phyloP scores from a whole-genome alignment of 169 alveolate species.

The Theileria annulata region DNA sequence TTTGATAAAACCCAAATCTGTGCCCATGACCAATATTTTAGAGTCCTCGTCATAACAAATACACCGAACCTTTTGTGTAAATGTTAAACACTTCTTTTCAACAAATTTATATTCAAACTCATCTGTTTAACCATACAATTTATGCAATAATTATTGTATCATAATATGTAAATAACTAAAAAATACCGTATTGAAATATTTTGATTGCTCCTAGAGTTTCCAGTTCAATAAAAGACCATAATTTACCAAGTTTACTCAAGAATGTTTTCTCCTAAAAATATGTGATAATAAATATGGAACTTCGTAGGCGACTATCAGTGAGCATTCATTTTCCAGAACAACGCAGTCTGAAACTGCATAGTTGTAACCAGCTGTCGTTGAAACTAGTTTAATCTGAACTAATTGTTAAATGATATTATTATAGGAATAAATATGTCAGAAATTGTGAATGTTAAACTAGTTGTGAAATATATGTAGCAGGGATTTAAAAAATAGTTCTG shows the following conservation, averaged over 20 bases:
- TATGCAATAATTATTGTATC: too few relatives aligned
- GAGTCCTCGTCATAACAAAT: conserved; percentile 25
- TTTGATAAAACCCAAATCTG: conserved; percentile 50
- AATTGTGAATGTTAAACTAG: background rate
- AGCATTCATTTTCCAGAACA: conserved; percentile 18
- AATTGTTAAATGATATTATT: background rate
- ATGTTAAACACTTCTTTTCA: conserved; percentile 7
- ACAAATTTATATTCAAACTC: background rate
- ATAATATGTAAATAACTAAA: background rate
- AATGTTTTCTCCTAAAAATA: conserved; percentile 70
- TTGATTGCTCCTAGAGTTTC: conserved; percentile 73
- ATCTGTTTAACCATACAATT: conserved; percentile 7
- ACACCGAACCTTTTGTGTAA: conserved; percentile 46
- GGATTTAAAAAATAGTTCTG: background rate
- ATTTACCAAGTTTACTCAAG: conserved; percentile 72
- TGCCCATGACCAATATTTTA: conserved; percentile 41
- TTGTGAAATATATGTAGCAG: background rate
- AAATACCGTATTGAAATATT: conserved; percentile 62
- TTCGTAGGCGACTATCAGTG: conserved; percentile 55
- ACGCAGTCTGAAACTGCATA: conserved; percentile 51
- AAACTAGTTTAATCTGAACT: conserved; percentile 24
- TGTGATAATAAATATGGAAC: background rate
- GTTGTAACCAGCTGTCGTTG: conserved; percentile 24
- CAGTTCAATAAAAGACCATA: conserved; percentile 78
- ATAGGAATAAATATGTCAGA: too few relatives aligned